A percentile compares a stretch with the other conserved stretches of the same genome.
Conservation (phyloP, 176 grass and related monocot species). For the Aegilops longissima region DNA sequence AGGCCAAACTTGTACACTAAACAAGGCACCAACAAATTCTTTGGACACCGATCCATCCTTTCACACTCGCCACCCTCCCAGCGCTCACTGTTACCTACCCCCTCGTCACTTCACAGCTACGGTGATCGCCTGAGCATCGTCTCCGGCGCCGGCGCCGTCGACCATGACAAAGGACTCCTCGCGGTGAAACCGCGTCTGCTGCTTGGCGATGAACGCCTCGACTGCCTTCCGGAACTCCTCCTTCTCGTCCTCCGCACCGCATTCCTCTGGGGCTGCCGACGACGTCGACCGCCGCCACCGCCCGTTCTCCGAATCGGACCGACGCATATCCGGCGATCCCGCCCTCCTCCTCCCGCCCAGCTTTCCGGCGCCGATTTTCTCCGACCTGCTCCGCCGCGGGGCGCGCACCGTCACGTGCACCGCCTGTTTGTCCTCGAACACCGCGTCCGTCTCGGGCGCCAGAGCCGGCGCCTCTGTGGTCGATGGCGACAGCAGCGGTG, state of each 20-base stretch:
- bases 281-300: conserved; percentile 23
- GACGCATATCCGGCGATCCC: conserved; percentile 44
- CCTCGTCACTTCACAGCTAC: conserved; percentile 22
- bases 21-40: conserved; percentile 37
- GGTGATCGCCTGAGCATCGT: not conserved
- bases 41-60: conserved; percentile 20
- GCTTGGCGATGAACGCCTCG: conserved; percentile 68
- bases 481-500: conserved; percentile 18
- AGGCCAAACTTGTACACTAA: conserved; percentile 50
- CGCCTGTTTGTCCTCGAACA: conserved; percentile 63
- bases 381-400: conserved; percentile 47
- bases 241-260: conserved; percentile 22
- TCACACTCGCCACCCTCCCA: not conserved
- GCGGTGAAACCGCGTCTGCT: conserved; percentile 67
- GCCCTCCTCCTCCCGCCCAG: conserved; percentile 3
- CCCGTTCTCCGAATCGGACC: conserved; percentile 45
- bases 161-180: conserved; percentile 59
- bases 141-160: not conserved
- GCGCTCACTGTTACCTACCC: not conserved
- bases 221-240: conserved; percentile 64
- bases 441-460: not conserved
- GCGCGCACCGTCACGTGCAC: conserved; percentile 44
- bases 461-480: not conserved
- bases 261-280: conserved; percentile 23
- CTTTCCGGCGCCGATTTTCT: conserved; percentile 24